Evolutionary conservation across 2,329 filamentous ascomycete genomes (phyloP).

Genomic region (Arthrocladium fulminans): DNA sequence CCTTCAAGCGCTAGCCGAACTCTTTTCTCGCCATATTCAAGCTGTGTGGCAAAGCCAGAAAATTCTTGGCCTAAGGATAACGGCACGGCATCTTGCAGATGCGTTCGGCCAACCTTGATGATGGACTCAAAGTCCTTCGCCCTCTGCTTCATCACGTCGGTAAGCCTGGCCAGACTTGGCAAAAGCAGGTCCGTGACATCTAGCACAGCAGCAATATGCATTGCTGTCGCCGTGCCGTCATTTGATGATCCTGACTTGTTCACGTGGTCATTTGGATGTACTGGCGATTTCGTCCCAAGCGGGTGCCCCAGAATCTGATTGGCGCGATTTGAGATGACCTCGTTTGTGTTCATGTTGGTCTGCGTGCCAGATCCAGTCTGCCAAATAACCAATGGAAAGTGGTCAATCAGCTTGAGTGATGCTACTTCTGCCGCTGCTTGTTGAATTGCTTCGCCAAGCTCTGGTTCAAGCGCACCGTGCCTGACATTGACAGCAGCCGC

Average conservation of each 20-base stretch:
- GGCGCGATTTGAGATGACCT: conserved; percentile 98
- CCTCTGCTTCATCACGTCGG: conserved; percentile 67
- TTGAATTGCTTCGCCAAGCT: conserved; percentile 53
- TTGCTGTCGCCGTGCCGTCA: conserved; percentile 87
- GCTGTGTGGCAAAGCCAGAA: conserved; percentile 77
- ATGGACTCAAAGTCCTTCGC: conserved; percentile 71
- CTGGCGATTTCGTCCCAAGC: conserved; percentile 71
- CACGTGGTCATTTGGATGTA: conserved; percentile 88
- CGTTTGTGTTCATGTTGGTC: conserved; percentile 99
- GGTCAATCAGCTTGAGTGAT: conserved; percentile 83
- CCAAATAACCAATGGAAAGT: conserved; percentile 98
- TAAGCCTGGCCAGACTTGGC: conserved; percentile 63
- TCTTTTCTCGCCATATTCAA: conserved; percentile 71
- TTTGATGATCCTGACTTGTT: conserved; percentile 89
- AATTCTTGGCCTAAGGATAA: conserved; percentile 83
- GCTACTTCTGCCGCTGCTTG: conserved; percentile 90
- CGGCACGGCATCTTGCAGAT: conserved; percentile 80
- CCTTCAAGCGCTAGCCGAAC: conserved; percentile 67
- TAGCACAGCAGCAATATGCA: conserved; percentile 85
- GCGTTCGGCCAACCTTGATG: conserved; percentile 86
- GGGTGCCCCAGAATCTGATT: conserved; percentile 63
- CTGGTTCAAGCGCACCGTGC: conserved; percentile 7
- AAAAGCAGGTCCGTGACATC: conserved; percentile 70
- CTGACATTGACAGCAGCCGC: conserved; percentile 13
- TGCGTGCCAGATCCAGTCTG: conserved; percentile 98